Conservation (phyloP, 208 protist genomes). For the Kentomonas sorsogonicus region DNA sequence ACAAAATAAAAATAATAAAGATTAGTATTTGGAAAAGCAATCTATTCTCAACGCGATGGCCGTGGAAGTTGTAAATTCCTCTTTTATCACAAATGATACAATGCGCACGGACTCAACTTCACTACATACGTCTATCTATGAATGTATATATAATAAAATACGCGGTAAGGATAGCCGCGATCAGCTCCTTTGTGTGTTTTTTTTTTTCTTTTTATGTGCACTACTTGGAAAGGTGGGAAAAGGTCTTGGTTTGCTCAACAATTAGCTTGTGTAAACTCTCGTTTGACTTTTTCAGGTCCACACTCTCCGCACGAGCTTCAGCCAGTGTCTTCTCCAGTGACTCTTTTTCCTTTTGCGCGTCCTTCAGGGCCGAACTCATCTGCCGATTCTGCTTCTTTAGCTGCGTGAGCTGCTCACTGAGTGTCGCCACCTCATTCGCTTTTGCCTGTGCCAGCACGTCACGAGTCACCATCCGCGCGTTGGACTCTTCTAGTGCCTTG, state of each 20-base stretch:
- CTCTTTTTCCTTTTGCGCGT: too few species aligned
- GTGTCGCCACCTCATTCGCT: background rate
- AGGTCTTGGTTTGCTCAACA: conserved; percentile 63
- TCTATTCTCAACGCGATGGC: background rate
- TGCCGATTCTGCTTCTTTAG: conserved; percentile 17
- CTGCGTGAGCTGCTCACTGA: conserved; percentile 8
- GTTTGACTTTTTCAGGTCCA: conserved; percentile 52
- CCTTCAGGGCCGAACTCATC: conserved; percentile 23
- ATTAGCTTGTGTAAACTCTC: conserved; percentile 75
- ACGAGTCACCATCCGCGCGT: conserved; percentile 61
- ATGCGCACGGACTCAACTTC: background rate
- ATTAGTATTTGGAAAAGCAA: background rate
- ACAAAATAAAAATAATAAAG: background rate
- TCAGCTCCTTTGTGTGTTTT: too few species aligned
- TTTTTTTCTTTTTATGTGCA: too few species aligned
- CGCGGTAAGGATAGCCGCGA: too few species aligned
- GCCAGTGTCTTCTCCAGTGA: too few species aligned
- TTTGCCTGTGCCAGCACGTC: conserved; percentile 34
- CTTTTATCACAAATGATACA: background rate
- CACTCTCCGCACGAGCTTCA: too few species aligned
- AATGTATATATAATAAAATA: too few species aligned
- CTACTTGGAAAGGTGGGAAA: conserved; percentile 60
- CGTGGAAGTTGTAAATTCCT: background rate
- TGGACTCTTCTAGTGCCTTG: conserved; percentile 55
- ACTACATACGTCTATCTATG: too few species aligned